phyloP scores from a whole-genome alignment of 2,329 filamentous ascomycete species.

The Pyricularia sp. region DNA sequence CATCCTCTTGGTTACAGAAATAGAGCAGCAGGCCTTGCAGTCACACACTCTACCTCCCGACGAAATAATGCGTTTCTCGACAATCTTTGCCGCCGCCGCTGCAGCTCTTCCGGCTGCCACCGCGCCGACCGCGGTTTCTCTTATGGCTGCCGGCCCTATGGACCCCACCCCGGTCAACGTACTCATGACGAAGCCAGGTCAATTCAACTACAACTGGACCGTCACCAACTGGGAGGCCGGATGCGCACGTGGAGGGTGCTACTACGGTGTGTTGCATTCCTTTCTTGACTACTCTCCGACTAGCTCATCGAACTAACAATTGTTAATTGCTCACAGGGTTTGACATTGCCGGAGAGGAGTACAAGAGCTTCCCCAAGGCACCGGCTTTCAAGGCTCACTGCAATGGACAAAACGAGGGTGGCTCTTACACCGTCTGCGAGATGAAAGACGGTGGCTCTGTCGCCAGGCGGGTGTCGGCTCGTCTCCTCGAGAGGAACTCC shows the following conservation, averaged over 20 bases:
- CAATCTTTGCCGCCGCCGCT: background rate
- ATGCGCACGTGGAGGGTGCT: constrained; percentile 6
- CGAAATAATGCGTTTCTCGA: constrained; percentile 1
- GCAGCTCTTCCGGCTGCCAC: background rate
- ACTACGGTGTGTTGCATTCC: constrained; percentile 4
- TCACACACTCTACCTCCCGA: background rate
- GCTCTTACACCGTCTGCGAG: background rate
- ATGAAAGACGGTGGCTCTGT: background rate
- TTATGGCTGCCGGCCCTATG: background rate
- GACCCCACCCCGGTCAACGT: background rate
- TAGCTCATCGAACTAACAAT: background rate
- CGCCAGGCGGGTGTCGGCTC: background rate
- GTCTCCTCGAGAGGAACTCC: background rate
- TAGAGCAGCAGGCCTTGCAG: background rate
- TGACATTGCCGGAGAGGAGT: background rate
- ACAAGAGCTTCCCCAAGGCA: background rate
- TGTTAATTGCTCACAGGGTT: background rate
- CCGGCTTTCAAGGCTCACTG: background rate
- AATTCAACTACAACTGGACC: constrained; percentile 6
- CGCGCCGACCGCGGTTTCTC: background rate
- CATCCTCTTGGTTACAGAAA: background rate
- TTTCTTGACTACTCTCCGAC: background rate
- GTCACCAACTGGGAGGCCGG: constrained; percentile 8
- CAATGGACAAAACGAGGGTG: background rate
- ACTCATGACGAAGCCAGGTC: no score